Percentiles rank a stretch among this genome's conserved stretches.
Conservation (phyloP, 2,329 filamentous ascomycete species). For the Pestalotiopsis sp. region DNA sequence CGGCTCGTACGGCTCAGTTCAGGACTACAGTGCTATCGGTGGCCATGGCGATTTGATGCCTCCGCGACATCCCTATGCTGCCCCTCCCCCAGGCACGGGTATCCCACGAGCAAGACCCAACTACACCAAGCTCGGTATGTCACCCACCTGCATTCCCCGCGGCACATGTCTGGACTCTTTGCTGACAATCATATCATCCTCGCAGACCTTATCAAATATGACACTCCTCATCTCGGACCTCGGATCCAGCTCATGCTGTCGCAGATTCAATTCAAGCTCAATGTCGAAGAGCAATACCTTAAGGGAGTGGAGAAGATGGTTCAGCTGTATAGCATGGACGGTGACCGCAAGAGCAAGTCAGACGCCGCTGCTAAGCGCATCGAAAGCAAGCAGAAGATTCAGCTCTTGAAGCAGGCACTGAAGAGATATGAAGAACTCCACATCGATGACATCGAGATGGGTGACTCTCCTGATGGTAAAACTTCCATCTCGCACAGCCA, state of each 20-base stretch:
- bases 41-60: conserved; percentile 77
- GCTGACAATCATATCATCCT: not conserved
- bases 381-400: conserved; percentile 97
- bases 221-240: conserved; percentile 91
- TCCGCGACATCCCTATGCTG: conserved; percentile 76
- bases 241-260: conserved; percentile 99
- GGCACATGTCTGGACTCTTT: conserved; percentile 13
- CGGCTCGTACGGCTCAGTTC: conserved; percentile 63
- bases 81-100: conserved; percentile 67
- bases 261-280: conserved; percentile 97
- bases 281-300: conserved; percentile 98
- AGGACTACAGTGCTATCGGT: conserved; percentile 58
- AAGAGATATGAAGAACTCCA: conserved; percentile 98
- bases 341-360: conserved; percentile 91
- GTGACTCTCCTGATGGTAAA: conserved; percentile 81
- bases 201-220: conserved; percentile 95
- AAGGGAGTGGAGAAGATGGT: conserved; percentile 99
- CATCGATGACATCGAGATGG: conserved; percentile 78
- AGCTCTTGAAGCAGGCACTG: conserved; percentile 90
- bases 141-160: not conserved
- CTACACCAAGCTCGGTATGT: conserved; percentile 91
- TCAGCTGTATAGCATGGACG: conserved; percentile 94
- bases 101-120: conserved; percentile 80
- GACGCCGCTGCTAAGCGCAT: conserved; percentile 88
- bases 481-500: conserved; percentile 5